Evolutionary conservation across 2,329 filamentous ascomycete species (phyloP).

Genomic region (Nemania bipapillata): DNA sequence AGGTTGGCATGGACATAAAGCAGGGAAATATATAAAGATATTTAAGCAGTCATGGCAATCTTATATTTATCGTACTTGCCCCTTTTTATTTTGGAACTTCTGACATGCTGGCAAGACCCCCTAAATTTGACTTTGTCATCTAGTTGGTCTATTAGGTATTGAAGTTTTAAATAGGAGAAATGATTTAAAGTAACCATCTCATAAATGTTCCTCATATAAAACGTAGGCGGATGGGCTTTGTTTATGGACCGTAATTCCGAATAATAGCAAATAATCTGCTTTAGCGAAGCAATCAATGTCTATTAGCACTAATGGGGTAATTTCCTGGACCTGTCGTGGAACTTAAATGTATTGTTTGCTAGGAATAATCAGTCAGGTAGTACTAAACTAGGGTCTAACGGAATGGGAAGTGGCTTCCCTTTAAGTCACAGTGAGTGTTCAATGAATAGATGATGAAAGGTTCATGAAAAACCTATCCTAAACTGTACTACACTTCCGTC

Average conservation of each 20-base stretch:
- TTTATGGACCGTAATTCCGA: too few species aligned
- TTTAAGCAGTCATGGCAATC: too few species aligned
- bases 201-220: too few species aligned
- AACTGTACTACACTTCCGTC: background rate
- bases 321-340: background rate
- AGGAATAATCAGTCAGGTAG: background rate
- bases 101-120: too few species aligned
- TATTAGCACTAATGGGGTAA: background rate
- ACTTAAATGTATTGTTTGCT: background rate
- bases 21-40: too few species aligned
- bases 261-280: background rate
- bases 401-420: background rate
- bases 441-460: background rate
- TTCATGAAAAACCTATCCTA: background rate
- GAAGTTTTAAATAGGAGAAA: too few species aligned
- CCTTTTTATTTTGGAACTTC: too few species aligned
- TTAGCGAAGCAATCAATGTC: background rate
- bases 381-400: background rate
- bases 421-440: background rate
- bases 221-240: background rate
- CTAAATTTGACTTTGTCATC: too few species aligned
- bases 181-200: too few species aligned
- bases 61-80: too few species aligned
- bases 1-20: too few species aligned
- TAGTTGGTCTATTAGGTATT: too few species aligned